phyloP scores from a whole-genome alignment of 1,139 yeast species.

The Hemisphaericaspora lyxosophila region DNA sequence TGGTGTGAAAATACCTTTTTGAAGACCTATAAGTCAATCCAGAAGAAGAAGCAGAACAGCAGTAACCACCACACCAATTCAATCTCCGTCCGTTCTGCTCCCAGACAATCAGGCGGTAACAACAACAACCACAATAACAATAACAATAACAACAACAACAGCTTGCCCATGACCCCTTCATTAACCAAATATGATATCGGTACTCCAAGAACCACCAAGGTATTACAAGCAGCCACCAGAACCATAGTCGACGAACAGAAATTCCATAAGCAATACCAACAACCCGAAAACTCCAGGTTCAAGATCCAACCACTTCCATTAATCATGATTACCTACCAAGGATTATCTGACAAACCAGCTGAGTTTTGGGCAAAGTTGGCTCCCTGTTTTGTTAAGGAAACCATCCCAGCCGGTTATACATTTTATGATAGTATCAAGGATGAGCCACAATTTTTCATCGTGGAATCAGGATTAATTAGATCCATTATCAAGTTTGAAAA shows the following conservation, averaged over 20 bases:
- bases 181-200: constrained; percentile 24
- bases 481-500: constrained; percentile 55
- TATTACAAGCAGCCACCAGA: constrained; percentile 61
- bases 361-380: constrained; percentile 63
- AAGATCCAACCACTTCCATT: constrained; percentile 66
- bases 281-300: constrained; percentile 26
- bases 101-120: not conserved
- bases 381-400: constrained; percentile 52
- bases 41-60: constrained; percentile 21
- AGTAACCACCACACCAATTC: not conserved
- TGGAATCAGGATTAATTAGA: constrained; percentile 78
- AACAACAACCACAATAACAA: not conserved
- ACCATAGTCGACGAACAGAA: constrained; percentile 47
- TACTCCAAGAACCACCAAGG: constrained; percentile 65
- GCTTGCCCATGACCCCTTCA: not conserved
- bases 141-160: not conserved
- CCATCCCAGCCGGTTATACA: constrained; percentile 48
- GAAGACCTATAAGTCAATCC: constrained; percentile 53
- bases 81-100: constrained; percentile 6
- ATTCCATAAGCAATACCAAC: constrained; percentile 27
- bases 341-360: constrained; percentile 59
- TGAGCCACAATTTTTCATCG: constrained; percentile 58
- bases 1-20: constrained; percentile 95
- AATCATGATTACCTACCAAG: constrained; percentile 68
- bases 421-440: constrained; percentile 46